Base-by-base conservation (phyloP, 2,329 filamentous ascomycete species). In the Ramularia endophylla region DNA sequence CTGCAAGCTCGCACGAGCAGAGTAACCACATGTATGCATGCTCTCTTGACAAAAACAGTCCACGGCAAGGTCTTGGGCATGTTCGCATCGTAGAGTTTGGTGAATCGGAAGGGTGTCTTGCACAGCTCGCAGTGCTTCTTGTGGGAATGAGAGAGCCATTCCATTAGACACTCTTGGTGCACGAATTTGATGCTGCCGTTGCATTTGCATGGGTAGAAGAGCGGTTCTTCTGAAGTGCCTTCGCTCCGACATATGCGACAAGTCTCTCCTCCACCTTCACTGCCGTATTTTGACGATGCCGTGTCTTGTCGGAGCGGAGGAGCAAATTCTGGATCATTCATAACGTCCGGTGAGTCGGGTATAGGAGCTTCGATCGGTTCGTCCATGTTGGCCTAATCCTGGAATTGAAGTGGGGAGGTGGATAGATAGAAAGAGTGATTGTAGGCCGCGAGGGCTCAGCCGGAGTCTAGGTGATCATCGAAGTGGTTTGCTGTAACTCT, bases 41-140 rank as follows among this genome's bases (percentile, higher is more conserved):
- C 80, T 65, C 94, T 85, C 50, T 80, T 81, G 41, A 88, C 53
- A 57, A 98, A 95, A 48, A 98, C 73, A 35, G 83, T 76, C 29
- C 82, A 75, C 0, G 94, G 92, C 11, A 98, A 75, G 9, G 78
- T 80, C 48, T 79, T 77, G 1, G 92, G 94, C 92, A 98, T 98
- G 59, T 89, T 78, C 3, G 88, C 87, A 47, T 89, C 82, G 69
- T 98, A 98, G 28, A 98, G 78, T 67, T 98, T 98, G 39, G 92
- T 98, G 71, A 98, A 98, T 46, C 88, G 85, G 61, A 97, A 98
- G 0, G 89, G 83, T 2, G 92, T 98, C 71, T 98, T 98, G 80
- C 92, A 98, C 27, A 98, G 81, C 70, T 98, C 92, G 73, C 94
- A 98, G 71, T 98, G 86, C 66, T 97, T 97, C 77, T 98, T 98